phyloP scores from a whole-genome alignment of 2,329 filamentous ascomycete species.

The Botrytis pseudocinerea region DNA sequence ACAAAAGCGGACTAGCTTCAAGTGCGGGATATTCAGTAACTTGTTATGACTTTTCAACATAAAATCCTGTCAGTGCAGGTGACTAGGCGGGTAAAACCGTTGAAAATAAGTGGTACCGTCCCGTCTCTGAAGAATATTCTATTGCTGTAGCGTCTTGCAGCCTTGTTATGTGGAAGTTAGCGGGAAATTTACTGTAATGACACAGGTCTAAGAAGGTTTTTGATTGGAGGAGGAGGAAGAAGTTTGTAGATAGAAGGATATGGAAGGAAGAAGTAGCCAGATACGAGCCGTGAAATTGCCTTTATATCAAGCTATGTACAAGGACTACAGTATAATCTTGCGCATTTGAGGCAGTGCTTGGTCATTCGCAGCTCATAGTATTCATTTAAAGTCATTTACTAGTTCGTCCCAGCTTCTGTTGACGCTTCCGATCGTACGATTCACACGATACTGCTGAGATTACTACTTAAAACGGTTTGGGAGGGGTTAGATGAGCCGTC shows the following conservation, averaged over 20 bases:
- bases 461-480: neutral
- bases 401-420: slow-evolving; percentile 2
- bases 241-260: neutral
- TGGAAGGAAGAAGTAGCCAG: neutral
- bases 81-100: neutral
- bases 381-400: slow-evolving; percentile 11
- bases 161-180: neutral
- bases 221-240: neutral
- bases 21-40: neutral
- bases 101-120: neutral
- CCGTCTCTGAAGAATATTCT: neutral
- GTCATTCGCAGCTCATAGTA: neutral
- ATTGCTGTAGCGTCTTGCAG: neutral
- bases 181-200: neutral
- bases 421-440: neutral
- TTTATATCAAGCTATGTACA: neutral
- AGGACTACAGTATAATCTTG: neutral
- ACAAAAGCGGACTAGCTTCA: neutral
- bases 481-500: neutral
- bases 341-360: neutral
- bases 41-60: neutral
- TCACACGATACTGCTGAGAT: slow-evolving; percentile 9
- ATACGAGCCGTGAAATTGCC: neutral
- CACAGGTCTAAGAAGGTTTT: neutral
- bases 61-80: neutral